Percentiles rank a stretch among this genome's conserved stretches.
Evolutionary conservation across 176 grass and related monocot genomes (phyloP).

Genomic region (Eragrostis nindensis): DNA sequence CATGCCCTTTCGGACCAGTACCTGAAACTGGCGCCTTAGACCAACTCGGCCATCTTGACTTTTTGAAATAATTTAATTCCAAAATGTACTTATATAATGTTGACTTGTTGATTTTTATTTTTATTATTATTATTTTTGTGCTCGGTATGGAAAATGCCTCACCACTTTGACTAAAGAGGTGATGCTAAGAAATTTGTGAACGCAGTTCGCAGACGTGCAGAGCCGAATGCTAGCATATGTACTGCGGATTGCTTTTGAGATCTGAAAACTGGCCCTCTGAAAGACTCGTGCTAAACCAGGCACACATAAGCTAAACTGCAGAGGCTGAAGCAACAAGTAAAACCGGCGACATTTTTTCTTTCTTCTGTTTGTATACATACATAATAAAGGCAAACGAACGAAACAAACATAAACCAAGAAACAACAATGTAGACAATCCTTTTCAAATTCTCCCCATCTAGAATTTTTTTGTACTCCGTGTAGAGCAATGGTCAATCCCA

Average conservation of each 20-base stretch:
- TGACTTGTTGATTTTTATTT: no score
- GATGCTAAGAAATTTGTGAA: neutral
- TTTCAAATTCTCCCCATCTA: neutral
- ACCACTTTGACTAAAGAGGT: neutral
- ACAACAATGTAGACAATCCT: neutral
- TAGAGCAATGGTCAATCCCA: neutral
- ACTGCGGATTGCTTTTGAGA: neutral
- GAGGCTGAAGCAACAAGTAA: neutral
- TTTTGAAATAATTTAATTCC: no score
- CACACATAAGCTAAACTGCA: neutral
- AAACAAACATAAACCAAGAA: neutral
- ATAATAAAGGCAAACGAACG: neutral
- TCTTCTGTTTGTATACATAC: neutral
- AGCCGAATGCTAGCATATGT: neutral
- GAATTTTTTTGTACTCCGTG: neutral
- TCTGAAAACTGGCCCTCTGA: neutral
- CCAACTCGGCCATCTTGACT: constrained; percentile 96
- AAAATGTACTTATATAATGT: no score
- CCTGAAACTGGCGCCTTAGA: constrained; percentile 99
- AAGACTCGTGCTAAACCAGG: neutral
- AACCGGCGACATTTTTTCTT: neutral
- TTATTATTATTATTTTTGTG: no score
- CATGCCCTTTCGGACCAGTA: constrained; percentile 94
- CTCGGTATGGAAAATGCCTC: no score
- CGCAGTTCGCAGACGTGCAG: neutral